Conservation (phyloP, 2,329 filamentous ascomycete genomes). For the Fusarium pseudonygamai region DNA sequence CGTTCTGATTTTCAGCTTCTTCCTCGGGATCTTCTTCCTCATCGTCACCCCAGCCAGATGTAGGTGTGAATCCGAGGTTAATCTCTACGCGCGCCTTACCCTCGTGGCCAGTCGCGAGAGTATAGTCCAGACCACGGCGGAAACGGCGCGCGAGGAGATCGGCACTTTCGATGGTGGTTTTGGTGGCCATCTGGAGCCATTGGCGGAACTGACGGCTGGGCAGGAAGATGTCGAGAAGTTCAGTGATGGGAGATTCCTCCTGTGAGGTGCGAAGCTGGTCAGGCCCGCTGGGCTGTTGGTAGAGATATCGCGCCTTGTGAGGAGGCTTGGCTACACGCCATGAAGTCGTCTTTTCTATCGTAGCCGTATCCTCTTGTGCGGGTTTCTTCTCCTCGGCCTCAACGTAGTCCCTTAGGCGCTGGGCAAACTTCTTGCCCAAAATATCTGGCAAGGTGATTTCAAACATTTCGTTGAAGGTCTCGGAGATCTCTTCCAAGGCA, state of each 20-base stretch:
- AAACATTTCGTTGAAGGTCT: slow-evolving; percentile 83
- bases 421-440: slow-evolving; percentile 79
- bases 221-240: slow-evolving; percentile 83
- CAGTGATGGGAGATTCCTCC: slow-evolving; percentile 70
- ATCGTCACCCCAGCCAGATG: slow-evolving; percentile 82
- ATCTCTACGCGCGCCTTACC: slow-evolving; percentile 84
- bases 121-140: slow-evolving; percentile 88
- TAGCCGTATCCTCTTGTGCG: slow-evolving; percentile 58
- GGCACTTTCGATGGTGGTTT: slow-evolving; percentile 75
- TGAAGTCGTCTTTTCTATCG: slow-evolving; percentile 66
- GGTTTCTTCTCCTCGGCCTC: slow-evolving; percentile 67
- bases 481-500: slow-evolving; percentile 82
- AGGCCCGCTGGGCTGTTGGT: slow-evolving; percentile 67
- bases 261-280: slow-evolving; percentile 48
- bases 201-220: slow-evolving; percentile 87
- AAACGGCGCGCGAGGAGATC: slow-evolving; percentile 88
- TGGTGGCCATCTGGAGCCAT: slow-evolving; percentile 87
- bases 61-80: slow-evolving; percentile 87
- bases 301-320: slow-evolving; percentile 94
- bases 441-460: slow-evolving; percentile 85
- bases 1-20: slow-evolving; percentile 46
- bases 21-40: slow-evolving; percentile 57
- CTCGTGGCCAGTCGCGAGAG: slow-evolving; percentile 86
- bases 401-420: slow-evolving; percentile 76
- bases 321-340: slow-evolving; percentile 88